Conservation (phyloP, 1,284 basidiomycete genomes). For the Veloboletus limbatus region DNA sequence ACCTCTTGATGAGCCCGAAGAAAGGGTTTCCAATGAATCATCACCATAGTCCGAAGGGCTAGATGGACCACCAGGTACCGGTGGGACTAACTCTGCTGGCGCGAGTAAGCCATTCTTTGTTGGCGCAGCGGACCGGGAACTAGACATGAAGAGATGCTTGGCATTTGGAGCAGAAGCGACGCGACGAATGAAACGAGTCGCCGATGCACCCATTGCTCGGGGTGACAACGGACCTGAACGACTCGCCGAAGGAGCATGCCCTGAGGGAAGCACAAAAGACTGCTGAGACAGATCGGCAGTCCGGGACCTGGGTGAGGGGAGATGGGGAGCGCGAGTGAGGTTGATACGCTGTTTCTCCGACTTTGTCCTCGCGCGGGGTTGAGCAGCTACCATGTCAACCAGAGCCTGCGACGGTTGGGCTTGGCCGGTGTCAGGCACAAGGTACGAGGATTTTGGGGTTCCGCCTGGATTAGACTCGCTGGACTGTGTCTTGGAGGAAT, state of each 20-base stretch:
- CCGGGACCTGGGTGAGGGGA: slow-evolving; percentile 28
- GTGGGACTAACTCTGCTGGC: slow-evolving; percentile 56
- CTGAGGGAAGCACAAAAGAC: slow-evolving; percentile 39
- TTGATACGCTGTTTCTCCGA: slow-evolving; percentile 51
- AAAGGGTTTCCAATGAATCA: slow-evolving; percentile 68
- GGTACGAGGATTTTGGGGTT: slow-evolving; percentile 33
- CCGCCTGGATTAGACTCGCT: slow-evolving; percentile 53
- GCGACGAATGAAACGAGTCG: slow-evolving; percentile 85
- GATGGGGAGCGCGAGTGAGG: slow-evolving; percentile 16
- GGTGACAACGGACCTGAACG: slow-evolving; percentile 51
- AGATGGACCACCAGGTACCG: slow-evolving; percentile 45
- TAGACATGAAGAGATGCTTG: slow-evolving; percentile 78
- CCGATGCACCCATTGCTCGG: slow-evolving; percentile 63
- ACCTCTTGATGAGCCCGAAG: slow-evolving; percentile 66
- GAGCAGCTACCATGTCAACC: slow-evolving; percentile 35
- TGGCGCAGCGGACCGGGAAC: slow-evolving; percentile 49
- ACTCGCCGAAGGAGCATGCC: slow-evolving; percentile 33
- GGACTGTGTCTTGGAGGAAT: slow-evolving; percentile 68
- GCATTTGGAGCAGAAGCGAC: slow-evolving; percentile 97
- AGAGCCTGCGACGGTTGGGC: slow-evolving; percentile 21
- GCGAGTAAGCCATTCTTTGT: slow-evolving; percentile 77
- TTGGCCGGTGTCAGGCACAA: slow-evolving; percentile 34
- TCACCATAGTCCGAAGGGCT: slow-evolving; percentile 55
- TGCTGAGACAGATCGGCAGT: slow-evolving; percentile 38
- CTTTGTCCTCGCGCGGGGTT: slow-evolving; percentile 49